Conservation (phyloP, 495 filamentous ascomycete species). For the Annulohypoxylon maeteangense region DNA sequence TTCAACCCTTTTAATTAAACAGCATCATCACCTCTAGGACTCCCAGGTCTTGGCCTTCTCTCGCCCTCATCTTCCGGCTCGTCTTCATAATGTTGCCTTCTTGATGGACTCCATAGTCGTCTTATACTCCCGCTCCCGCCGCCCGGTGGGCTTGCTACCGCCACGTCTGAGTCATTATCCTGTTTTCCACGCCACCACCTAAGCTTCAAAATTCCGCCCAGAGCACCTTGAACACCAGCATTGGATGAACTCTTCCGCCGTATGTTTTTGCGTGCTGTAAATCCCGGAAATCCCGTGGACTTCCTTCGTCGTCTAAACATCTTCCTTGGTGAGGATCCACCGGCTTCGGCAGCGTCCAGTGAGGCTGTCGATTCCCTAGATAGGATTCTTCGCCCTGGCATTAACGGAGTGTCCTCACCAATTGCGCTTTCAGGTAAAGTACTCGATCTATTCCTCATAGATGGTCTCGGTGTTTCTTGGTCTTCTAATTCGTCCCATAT, state of each 20-base stretch:
- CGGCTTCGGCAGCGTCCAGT: slow-evolving; percentile 24
- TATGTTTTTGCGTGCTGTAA: slow-evolving; percentile 54
- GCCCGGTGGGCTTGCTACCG: slow-evolving; percentile 33
- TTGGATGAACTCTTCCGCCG: slow-evolving; percentile 47
- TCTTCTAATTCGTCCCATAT: slow-evolving; percentile 76
- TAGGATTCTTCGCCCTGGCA: slow-evolving; percentile 38
- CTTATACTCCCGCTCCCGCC: slow-evolving; percentile 20
- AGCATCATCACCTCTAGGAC: slow-evolving; percentile 43
- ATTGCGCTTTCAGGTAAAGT: slow-evolving; percentile 46
- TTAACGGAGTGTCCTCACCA: slow-evolving; percentile 45
- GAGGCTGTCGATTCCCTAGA: slow-evolving; percentile 45
- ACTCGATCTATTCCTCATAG: slow-evolving; percentile 51
- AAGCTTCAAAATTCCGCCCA: slow-evolving; percentile 52
- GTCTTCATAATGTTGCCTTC: slow-evolving; percentile 16
- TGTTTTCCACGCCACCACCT: slow-evolving; percentile 53
- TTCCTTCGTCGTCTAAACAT: slow-evolving; percentile 56
- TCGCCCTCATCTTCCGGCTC: slow-evolving; percentile 18
- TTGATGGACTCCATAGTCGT: slow-evolving; percentile 28
- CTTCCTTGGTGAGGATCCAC: slow-evolving; percentile 44
- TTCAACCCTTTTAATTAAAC: slow-evolving; percentile 34
- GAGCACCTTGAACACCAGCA: slow-evolving; percentile 51
- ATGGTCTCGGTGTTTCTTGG: slow-evolving; percentile 55
- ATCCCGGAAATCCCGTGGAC: slow-evolving; percentile 65
- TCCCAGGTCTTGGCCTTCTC: slow-evolving; percentile 14
- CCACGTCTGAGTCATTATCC: slow-evolving; percentile 29